A percentile compares a stretch with the other conserved stretches of the same genome.
These are phyloP conservation scores for Macrophomina pseudophaseolina DNA, from an alignment of 2,329 filamentous ascomycete species.

Conservation along the genomic window DNA sequence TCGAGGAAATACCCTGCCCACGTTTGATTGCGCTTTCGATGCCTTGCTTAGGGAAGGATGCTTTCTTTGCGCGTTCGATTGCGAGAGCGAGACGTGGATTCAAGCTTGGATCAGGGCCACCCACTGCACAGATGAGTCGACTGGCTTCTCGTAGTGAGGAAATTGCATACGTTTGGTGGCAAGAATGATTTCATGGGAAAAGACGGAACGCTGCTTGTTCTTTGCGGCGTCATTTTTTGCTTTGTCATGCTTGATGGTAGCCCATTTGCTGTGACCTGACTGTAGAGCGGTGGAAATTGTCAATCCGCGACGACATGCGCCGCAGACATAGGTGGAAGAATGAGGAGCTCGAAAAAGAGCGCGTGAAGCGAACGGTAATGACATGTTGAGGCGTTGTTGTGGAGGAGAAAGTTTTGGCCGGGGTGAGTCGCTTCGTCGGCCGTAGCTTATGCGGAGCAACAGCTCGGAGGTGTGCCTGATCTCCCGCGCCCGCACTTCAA, in stretches of 20 bases:
- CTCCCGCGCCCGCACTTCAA: not conserved
- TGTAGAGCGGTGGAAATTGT: slow-evolving; percentile 42
- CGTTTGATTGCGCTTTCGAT: slow-evolving; percentile 88
- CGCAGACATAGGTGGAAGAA: slow-evolving; percentile 13
- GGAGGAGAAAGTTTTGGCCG: not conserved
- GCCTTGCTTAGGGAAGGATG: slow-evolving; percentile 78
- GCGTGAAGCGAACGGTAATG: not conserved
- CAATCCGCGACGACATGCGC: slow-evolving; percentile 34
- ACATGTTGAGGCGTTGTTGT: slow-evolving; percentile 9
- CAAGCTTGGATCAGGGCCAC: slow-evolving; percentile 72
- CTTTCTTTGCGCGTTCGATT: slow-evolving; percentile 80
- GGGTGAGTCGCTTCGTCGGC: slow-evolving; percentile 9
- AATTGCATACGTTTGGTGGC: slow-evolving; percentile 70
- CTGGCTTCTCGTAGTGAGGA: not conserved
- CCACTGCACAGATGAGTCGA: slow-evolving; percentile 57
- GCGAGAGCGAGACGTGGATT: slow-evolving; percentile 79
- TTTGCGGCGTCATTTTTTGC: slow-evolving; percentile 82
- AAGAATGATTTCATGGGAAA: slow-evolving; percentile 75
- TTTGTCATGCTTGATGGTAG: slow-evolving; percentile 95
- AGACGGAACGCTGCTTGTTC: slow-evolving; percentile 69
- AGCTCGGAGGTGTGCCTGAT: slow-evolving; percentile 21
- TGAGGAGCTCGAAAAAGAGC: not conserved
- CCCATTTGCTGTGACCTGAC: slow-evolving; percentile 91
- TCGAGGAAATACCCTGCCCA: slow-evolving; percentile 80
- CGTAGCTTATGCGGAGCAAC: slow-evolving; percentile 9